Conservation (phyloP, 768 basidiomycete species). For the Phylloporus rhodoxanthus region DNA sequence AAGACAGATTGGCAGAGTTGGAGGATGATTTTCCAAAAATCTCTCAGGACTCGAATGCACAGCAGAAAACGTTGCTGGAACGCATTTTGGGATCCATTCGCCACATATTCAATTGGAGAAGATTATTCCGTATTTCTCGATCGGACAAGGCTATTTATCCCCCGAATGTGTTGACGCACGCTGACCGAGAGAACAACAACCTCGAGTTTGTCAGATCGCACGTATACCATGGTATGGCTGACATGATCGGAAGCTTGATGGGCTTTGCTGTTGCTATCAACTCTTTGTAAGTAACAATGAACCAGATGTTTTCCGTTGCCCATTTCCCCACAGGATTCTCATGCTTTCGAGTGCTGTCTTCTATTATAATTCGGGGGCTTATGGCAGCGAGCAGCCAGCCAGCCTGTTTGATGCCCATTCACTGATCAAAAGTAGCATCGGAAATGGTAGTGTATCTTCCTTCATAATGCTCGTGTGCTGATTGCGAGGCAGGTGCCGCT, state of each 20-base stretch:
- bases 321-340: constrained; percentile 51
- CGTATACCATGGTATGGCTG: constrained; percentile 58
- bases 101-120: constrained; percentile 9
- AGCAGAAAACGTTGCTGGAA: constrained; percentile 20
- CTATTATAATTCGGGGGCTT: constrained; percentile 46
- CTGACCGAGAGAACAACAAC: constrained; percentile 52
- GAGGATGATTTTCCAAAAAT: constrained; percentile 16
- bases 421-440: constrained; percentile 61
- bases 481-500: constrained; percentile 54
- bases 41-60: constrained; percentile 1
- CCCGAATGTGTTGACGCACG: constrained; percentile 37
- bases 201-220: constrained; percentile 55
- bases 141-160: constrained; percentile 20
- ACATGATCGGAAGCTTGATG: constrained; percentile 64
- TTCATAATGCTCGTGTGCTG: not conserved
- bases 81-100: constrained; percentile 9
- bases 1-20: constrained; percentile 54
- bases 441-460: constrained; percentile 44
- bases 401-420: constrained; percentile 82
- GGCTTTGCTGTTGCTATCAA: constrained; percentile 89
- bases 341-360: constrained; percentile 81
- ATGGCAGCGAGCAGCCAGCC: constrained; percentile 45
- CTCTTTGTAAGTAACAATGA: constrained; percentile 48
- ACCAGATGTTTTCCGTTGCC: not conserved
- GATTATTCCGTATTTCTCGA: constrained; percentile 22